These are phyloP conservation scores for Colletotrichum lindemuthianum DNA, from an alignment of 2,329 filamentous ascomycete species.

Conservation along the genomic window DNA sequence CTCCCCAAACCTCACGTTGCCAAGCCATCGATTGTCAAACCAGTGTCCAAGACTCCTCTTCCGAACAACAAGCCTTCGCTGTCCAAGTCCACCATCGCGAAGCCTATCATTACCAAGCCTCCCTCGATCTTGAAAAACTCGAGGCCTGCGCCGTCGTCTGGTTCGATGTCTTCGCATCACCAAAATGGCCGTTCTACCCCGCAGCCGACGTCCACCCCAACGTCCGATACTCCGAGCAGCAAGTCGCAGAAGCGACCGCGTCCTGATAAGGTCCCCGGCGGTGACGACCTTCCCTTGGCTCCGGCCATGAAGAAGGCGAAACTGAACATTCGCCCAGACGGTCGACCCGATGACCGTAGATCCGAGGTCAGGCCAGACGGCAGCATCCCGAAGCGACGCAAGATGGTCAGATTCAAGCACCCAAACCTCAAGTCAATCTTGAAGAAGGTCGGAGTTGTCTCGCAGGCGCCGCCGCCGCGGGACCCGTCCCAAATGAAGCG, in stretches of 20 bases:
- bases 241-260: conserved; percentile 48
- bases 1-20: background rate
- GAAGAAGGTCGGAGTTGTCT: conserved; percentile 35
- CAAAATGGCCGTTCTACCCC: conserved; percentile 24
- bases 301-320: conserved; percentile 53
- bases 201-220: conserved; percentile 7
- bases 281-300: conserved; percentile 46
- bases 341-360: background rate
- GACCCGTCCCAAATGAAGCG: conserved; percentile 31
- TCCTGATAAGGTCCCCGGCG: conserved; percentile 48
- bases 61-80: conserved; percentile 10
- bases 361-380: conserved; percentile 39
- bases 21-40: conserved; percentile 1
- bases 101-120: conserved; percentile 8
- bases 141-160: background rate
- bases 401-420: conserved; percentile 51
- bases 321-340: conserved; percentile 41
- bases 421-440: conserved; percentile 47
- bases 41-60: background rate
- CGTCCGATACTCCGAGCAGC: conserved; percentile 34
- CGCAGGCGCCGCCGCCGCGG: conserved; percentile 16
- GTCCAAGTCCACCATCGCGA: conserved; percentile 14
- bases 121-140: too few species aligned
- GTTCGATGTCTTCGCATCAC: conserved; percentile 2
- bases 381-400: conserved; percentile 41